phyloP scores from a whole-genome alignment of 2,329 filamentous ascomycete genomes.

The Fusarium odoratissimum region DNA sequence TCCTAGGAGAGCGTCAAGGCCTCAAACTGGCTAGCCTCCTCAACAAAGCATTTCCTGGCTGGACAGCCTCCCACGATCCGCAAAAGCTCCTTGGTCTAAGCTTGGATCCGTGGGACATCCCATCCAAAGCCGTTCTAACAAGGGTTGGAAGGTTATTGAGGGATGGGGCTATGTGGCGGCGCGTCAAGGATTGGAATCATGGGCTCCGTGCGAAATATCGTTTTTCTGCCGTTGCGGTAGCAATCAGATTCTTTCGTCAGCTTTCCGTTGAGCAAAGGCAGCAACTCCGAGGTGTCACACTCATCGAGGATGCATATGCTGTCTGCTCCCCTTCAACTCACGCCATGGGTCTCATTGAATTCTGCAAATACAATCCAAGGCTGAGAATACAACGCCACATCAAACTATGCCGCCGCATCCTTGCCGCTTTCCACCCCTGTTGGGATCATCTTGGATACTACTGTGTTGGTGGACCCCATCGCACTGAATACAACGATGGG shows the following conservation, averaged over 20 bases:
- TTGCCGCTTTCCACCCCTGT: background rate
- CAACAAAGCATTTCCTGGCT: background rate
- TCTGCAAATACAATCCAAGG: slow-evolving; percentile 1
- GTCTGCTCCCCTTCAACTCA: background rate
- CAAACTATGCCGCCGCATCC: background rate
- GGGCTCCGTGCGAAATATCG: background rate
- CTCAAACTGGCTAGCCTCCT: background rate
- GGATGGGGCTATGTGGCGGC: background rate
- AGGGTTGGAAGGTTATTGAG: fast-evolving
- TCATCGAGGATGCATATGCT: background rate
- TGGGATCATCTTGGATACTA: background rate
- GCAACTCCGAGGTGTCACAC: background rate
- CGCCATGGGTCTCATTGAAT: background rate
- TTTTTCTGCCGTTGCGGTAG: slow-evolving; percentile 5
- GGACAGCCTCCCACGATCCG: background rate
- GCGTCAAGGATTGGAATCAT: fast-evolving
- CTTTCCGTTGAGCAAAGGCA: background rate
- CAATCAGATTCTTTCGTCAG: slow-evolving; percentile 1
- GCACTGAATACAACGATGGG: background rate
- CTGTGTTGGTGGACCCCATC: background rate
- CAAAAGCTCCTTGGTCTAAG: background rate
- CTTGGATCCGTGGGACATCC: background rate
- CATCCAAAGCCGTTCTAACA: background rate
- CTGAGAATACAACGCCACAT: background rate
- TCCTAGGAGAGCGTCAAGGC: background rate